Conservation (phyloP, 1,284 basidiomycete genomes). For the Phellinidium pouzarii region DNA sequence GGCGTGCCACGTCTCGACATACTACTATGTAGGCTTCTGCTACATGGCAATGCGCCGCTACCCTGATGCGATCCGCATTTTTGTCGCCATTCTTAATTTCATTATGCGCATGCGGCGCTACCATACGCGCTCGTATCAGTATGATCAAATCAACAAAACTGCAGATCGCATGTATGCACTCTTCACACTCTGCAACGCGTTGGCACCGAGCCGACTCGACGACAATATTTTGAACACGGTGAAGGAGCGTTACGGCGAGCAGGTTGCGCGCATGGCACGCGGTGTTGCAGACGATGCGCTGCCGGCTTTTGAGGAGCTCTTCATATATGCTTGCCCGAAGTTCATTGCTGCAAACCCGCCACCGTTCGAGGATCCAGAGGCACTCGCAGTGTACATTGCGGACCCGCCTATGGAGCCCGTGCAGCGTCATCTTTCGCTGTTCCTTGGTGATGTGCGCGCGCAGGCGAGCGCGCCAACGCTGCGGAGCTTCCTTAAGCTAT, state of each 20-base stretch:
- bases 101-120: conserved; percentile 91
- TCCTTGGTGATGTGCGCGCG: conserved; percentile 73
- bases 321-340: conserved; percentile 91
- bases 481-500: conserved; percentile 90
- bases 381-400: conserved; percentile 50
- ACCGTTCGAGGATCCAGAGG: conserved; percentile 78
- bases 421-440: conserved; percentile 79
- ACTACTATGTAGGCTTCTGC: conserved; percentile 95
- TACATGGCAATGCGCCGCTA: conserved; percentile 94
- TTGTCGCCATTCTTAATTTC: conserved; percentile 90
- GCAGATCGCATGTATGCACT: conserved; percentile 97
- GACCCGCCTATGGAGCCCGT: conserved; percentile 62
- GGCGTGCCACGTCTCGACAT: conserved; percentile 90
- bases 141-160: conserved; percentile 97
- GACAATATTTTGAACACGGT: conserved; percentile 93
- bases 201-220: conserved; percentile 86
- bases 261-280: conserved; percentile 79
- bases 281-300: conserved; percentile 70
- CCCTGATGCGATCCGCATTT: conserved; percentile 90
- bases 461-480: conserved; percentile 79
- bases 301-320: conserved; percentile 89
- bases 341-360: conserved; percentile 94
- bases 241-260: conserved; percentile 91
- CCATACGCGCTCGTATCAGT: conserved; percentile 93
- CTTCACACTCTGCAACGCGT: conserved; percentile 87